Evolutionary conservation across 345 rosid genomes (phyloP).

Genomic region (Cochlearia excelsa): DNA sequence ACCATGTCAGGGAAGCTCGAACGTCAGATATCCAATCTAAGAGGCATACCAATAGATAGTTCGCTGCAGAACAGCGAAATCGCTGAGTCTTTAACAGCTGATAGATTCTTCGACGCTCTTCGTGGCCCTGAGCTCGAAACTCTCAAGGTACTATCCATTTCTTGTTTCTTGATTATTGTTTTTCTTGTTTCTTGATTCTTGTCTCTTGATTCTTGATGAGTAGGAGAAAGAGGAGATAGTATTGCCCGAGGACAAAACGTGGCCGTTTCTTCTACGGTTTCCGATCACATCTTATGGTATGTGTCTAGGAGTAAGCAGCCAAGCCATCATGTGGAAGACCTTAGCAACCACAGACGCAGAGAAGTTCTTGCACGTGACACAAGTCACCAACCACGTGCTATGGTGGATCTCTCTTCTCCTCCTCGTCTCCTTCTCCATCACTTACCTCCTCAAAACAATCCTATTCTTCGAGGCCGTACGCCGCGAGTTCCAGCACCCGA

Average conservation of each 20-base stretch:
- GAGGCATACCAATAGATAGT: conserved; percentile 44
- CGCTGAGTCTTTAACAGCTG: conserved; percentile 56
- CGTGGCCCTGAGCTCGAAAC: conserved; percentile 89
- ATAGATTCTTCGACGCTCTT: conserved; percentile 75
- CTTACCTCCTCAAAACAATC: conserved; percentile 60
- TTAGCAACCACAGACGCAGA: conserved; percentile 61
- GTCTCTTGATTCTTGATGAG: not conserved
- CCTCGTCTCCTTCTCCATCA: conserved; percentile 41
- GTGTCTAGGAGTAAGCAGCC: conserved; percentile 90
- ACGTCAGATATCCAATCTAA: conserved; percentile 63
- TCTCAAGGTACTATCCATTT: conserved; percentile 49
- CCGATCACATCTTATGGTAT: conserved; percentile 80
- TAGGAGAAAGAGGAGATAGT: conserved; percentile 73
- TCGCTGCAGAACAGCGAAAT: conserved; percentile 37
- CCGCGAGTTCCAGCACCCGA: conserved; percentile 79
- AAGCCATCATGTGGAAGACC: conserved; percentile 86
- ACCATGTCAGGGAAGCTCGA: conserved; percentile 88
- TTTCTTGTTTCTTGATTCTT: conserved; percentile 1
- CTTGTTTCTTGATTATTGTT: not conserved
- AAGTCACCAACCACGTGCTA: conserved; percentile 44
- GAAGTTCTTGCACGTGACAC: conserved; percentile 63
- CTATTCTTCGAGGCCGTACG: conserved; percentile 86
- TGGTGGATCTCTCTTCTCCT: conserved; percentile 71
- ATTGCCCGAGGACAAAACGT: conserved; percentile 68
- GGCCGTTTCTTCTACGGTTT: conserved; percentile 89